These are phyloP conservation scores for Podospora pseudocomata DNA, from an alignment of 495 filamentous ascomycete species.

Conservation along the genomic window DNA sequence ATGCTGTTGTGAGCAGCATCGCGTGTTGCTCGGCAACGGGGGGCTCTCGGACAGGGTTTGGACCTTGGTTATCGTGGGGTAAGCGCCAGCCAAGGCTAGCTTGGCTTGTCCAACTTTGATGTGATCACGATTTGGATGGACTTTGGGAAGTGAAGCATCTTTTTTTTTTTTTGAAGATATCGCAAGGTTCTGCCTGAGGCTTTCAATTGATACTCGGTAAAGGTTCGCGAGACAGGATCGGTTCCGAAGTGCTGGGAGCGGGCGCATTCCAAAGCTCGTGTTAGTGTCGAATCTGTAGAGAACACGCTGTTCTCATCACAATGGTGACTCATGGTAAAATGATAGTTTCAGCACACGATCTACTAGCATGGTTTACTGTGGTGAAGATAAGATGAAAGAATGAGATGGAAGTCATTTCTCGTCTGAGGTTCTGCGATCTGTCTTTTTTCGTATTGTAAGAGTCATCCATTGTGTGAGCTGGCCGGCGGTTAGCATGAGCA, in stretches of 20 bases:
- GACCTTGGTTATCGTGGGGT: not conserved
- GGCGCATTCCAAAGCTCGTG: not conserved
- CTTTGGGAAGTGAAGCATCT: not conserved
- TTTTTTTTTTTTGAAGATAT: not conserved
- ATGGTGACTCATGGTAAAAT: not conserved
- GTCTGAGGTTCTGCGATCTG: not conserved
- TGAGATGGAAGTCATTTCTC: not conserved
- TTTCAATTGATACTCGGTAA: not conserved
- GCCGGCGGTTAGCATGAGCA: not conserved
- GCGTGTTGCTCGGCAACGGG: conserved; percentile 18
- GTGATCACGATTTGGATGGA: not conserved
- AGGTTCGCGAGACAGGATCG: not conserved
- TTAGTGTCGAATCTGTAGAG: not conserved
- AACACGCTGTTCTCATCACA: not conserved
- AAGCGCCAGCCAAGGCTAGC: not conserved
- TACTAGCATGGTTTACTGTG: not conserved
- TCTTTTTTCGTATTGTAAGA: not conserved
- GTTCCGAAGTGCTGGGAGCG: not conserved
- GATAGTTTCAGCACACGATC: not conserved
- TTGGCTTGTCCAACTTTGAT: not conserved
- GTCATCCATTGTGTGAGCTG: not conserved
- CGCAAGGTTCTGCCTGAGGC: not conserved
- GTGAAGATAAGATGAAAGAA: not conserved
- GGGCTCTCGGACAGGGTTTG: not conserved
- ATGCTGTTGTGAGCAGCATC: not conserved